These are phyloP conservation scores for Xylaria flabelliformis DNA, from an alignment of 495 filamentous ascomycete species.

Conservation along the genomic window DNA sequence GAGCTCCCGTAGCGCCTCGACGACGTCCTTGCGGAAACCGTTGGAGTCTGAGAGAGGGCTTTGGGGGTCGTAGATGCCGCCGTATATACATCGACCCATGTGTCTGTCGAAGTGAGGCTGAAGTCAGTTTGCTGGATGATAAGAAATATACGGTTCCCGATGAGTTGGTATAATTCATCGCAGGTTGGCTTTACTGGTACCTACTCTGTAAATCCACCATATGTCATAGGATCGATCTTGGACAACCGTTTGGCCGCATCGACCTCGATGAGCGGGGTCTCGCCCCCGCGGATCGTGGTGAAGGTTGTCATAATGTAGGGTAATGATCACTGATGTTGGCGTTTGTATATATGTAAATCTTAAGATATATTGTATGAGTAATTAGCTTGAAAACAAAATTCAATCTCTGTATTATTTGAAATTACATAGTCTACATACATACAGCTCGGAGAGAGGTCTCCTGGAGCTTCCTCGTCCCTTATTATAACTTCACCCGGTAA, in stretches of 20 bases:
- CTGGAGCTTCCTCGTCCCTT: not conserved
- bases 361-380: not conserved
- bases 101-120: slow-evolving; percentile 55
- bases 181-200: not conserved
- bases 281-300: slow-evolving; percentile 64
- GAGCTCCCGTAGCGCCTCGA: slow-evolving; percentile 70
- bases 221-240: slow-evolving; percentile 75
- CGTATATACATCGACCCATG: slow-evolving; percentile 86
- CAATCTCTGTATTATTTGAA: not conserved
- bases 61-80: slow-evolving; percentile 78
- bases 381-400: not conserved
- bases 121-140: not conserved
- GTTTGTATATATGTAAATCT: not conserved
- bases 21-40: slow-evolving; percentile 78
- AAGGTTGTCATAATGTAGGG: slow-evolving; percentile 66
- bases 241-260: slow-evolving; percentile 65
- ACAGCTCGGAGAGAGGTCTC: not conserved
- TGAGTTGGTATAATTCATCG: not conserved
- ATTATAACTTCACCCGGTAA: not conserved
- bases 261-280: slow-evolving; percentile 65
- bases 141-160: not conserved
- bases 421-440: not conserved
- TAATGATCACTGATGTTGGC: slow-evolving; percentile 20
- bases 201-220: slow-evolving; percentile 79
- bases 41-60: slow-evolving; percentile 73